Evolutionary conservation across 148 eudicot species (phyloP).

Genomic region (Mesembryanthemum crystallinum): DNA sequence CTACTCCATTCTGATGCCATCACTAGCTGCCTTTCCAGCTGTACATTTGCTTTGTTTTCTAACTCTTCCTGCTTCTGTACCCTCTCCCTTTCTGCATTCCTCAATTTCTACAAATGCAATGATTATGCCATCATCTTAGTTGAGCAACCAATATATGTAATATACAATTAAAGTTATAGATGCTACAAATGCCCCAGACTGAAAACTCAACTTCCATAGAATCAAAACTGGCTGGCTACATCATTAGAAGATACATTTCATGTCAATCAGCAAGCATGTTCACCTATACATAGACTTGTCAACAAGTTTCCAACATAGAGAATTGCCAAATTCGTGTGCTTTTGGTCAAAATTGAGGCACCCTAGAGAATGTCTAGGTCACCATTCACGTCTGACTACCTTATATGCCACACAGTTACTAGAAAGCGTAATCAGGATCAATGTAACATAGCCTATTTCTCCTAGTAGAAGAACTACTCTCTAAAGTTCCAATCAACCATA

Average conservation of each 20-base stretch:
- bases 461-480: neutral
- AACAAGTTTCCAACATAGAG: neutral
- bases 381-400: neutral
- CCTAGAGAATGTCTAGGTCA: neutral
- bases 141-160: neutral
- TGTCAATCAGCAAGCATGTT: neutral
- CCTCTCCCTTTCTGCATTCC: slow-evolving; percentile 66
- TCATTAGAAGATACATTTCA: neutral
- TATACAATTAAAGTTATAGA: slow-evolving; percentile 5
- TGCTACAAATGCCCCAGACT: neutral
- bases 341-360: neutral
- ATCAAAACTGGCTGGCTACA: neutral
- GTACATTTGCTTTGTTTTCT: slow-evolving; percentile 74
- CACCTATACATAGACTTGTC: neutral
- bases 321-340: neutral
- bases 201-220: neutral
- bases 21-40: slow-evolving; percentile 85
- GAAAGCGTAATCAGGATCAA: neutral
- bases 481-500: neutral
- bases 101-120: slow-evolving; percentile 55
- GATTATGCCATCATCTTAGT: slow-evolving; percentile 5
- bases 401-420: neutral
- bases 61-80: slow-evolving; percentile 73
- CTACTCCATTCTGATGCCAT: slow-evolving; percentile 98
- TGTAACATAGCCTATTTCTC: neutral